phyloP scores from a whole-genome alignment of 2,329 filamentous ascomycete species.

The Aureobasidium leucospermi region DNA sequence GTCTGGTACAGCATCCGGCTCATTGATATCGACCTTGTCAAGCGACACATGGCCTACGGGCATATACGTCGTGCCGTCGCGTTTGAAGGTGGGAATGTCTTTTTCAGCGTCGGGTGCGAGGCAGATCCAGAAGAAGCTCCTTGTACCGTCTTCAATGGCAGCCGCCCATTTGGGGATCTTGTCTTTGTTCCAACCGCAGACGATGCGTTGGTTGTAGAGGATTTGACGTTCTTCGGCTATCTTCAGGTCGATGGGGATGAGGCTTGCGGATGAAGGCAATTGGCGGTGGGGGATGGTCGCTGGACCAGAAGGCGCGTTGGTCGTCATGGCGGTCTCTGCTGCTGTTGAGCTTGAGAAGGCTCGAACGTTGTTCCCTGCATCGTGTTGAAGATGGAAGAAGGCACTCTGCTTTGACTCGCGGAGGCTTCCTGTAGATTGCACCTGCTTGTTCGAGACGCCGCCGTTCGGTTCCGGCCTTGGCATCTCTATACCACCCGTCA shows the following conservation, averaged over 20 bases:
- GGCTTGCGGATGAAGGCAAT: background rate
- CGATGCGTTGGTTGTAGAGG: constrained; percentile 17
- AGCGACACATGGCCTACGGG: constrained; percentile 18
- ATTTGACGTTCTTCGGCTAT: constrained; percentile 10
- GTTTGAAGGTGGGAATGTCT: background rate
- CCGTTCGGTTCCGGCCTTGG: background rate
- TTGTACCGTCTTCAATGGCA: constrained; percentile 10
- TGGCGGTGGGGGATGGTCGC: background rate
- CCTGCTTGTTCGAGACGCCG: constrained; percentile 10
- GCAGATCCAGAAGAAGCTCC: constrained; percentile 19
- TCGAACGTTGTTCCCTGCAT: background rate
- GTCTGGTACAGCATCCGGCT: constrained; percentile 11
- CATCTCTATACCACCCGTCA: background rate
- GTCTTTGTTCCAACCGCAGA: constrained; percentile 18
- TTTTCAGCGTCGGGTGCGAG: background rate
- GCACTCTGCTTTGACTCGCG: too few relatives aligned
- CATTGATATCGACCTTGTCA: constrained; percentile 14
- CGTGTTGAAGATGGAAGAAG: background rate
- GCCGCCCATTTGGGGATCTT: constrained; percentile 17
- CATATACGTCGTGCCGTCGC: background rate
- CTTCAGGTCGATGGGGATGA: constrained; percentile 18
- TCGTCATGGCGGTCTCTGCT: background rate
- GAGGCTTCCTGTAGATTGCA: background rate
- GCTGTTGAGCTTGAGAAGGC: background rate
- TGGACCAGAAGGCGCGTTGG: constrained; percentile 2